phyloP scores from a whole-genome alignment of 2,329 filamentous ascomycete species.

The Lasiodiplodia theobromae region DNA sequence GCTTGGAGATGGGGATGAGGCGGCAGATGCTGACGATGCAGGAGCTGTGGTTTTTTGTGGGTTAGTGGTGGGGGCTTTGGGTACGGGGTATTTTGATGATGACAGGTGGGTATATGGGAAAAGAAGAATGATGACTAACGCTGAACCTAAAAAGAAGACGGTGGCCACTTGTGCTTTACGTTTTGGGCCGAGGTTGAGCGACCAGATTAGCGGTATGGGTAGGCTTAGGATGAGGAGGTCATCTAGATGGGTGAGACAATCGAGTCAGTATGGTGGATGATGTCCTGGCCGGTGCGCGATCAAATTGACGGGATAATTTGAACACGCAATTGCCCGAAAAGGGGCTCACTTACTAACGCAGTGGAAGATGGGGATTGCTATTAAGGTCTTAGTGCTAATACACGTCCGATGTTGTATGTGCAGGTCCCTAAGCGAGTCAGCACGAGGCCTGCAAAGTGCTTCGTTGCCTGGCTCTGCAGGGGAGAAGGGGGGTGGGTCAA shows the following conservation, averaged over 20 bases:
- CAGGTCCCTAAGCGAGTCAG: background rate
- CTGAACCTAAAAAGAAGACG: slow-evolving; percentile 7
- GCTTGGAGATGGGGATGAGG: slow-evolving; percentile 8
- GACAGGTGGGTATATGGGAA: no score
- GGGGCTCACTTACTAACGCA: slow-evolving; percentile 14
- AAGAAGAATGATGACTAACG: background rate
- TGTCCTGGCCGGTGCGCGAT: background rate
- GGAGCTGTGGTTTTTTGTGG: background rate
- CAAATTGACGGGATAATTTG: background rate
- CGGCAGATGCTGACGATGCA: slow-evolving; percentile 16
- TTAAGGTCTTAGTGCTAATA: slow-evolving; percentile 3
- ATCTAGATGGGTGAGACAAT: slow-evolving; percentile 6
- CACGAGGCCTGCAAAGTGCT: background rate
- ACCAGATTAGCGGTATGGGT: slow-evolving; percentile 15
- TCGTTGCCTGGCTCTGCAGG: background rate
- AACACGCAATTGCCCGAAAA: background rate
- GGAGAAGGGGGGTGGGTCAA: background rate
- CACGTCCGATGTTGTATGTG: slow-evolving; percentile 6
- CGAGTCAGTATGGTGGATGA: background rate
- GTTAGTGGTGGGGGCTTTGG: background rate
- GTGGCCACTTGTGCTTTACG: background rate
- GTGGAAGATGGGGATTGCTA: slow-evolving; percentile 18
- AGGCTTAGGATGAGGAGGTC: slow-evolving; percentile 23
- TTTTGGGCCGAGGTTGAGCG: background rate
- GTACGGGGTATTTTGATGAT: background rate